phyloP scores from a whole-genome alignment of 768 basidiomycete genomes.

The Pleurotus ostreatus region DNA sequence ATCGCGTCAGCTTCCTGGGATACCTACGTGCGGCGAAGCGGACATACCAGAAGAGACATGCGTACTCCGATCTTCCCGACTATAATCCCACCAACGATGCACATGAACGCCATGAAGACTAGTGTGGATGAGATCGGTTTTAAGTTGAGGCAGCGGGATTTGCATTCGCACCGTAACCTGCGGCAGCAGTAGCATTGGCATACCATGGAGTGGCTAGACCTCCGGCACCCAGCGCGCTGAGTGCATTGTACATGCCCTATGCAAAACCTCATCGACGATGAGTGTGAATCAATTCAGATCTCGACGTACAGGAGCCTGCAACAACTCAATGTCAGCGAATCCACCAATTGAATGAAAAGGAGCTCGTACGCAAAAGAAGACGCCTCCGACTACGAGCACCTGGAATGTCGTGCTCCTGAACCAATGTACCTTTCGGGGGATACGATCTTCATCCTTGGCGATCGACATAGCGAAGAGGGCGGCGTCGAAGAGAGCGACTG shows the following conservation, averaged over 20 bases:
- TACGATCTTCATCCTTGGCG: no score
- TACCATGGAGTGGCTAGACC: constrained; percentile 30
- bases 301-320: constrained; percentile 21
- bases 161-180: constrained; percentile 20
- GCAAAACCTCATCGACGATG: neutral
- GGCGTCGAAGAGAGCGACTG: no score
- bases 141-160: neutral
- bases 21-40: no score
- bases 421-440: constrained; percentile 23
- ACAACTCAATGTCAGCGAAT: neutral
- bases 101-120: constrained; percentile 28
- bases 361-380: constrained; percentile 24
- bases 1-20: no score
- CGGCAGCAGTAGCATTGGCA: constrained; percentile 26
- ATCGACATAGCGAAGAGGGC: no score
- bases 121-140: neutral
- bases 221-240: constrained; percentile 25
- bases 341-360: neutral
- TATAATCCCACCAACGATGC: constrained; percentile 26
- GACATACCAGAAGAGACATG: constrained; percentile 18
- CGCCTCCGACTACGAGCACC: constrained; percentile 27
- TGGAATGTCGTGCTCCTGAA: constrained; percentile 26
- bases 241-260: constrained; percentile 29
- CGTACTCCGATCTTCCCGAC: constrained; percentile 28
- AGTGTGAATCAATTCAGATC: neutral